Evolutionary conservation across 2,329 filamentous ascomycete species (phyloP).

Genomic region (Colletotrichum sp.): DNA sequence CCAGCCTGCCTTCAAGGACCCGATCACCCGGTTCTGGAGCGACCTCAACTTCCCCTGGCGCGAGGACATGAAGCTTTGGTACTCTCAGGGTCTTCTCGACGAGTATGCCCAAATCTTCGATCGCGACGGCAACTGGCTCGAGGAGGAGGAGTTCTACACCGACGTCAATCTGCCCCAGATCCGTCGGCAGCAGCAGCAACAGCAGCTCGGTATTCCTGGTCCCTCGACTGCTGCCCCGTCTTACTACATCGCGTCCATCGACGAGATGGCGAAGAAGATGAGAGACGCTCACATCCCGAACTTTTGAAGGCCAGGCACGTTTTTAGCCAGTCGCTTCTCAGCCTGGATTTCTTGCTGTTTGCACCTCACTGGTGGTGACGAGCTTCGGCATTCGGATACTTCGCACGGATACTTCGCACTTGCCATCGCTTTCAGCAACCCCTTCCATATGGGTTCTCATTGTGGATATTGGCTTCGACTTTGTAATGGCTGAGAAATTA

Average conservation of each 20-base stretch:
- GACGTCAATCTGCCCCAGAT: neutral
- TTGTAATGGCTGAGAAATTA: neutral
- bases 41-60: constrained; percentile 17
- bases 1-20: neutral
- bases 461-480: neutral
- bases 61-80: constrained; percentile 5
- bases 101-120: constrained; percentile 1
- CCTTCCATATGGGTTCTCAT: neutral
- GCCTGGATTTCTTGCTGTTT: neutral
- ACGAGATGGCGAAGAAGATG: neutral
- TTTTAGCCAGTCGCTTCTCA: neutral
- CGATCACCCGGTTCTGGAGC: neutral
- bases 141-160: neutral
- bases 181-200: neutral
- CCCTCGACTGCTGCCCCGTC: neutral
- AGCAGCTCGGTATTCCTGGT: neutral
- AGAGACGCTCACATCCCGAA: neutral
- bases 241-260: neutral
- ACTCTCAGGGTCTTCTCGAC: constrained; percentile 5
- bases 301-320: neutral
- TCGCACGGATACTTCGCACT: neutral
- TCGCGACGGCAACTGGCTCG: neutral
- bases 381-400: neutral
- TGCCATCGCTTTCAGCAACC: neutral
- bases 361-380: neutral